phyloP scores from a whole-genome alignment of 331 rosid species.

The Quercus tomentella region DNA sequence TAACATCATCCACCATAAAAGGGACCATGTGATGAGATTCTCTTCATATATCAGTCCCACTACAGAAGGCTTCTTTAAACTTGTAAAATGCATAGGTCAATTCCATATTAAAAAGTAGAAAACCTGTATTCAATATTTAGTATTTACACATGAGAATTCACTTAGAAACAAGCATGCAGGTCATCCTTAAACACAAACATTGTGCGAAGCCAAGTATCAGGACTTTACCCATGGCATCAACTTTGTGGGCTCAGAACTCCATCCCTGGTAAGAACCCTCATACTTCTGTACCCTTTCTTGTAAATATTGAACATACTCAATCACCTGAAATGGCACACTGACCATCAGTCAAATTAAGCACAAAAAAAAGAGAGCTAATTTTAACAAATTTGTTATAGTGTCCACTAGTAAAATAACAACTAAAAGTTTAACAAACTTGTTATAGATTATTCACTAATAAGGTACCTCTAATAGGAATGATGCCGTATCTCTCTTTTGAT shows the following conservation, averaged over 20 bases:
- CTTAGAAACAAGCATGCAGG: background rate
- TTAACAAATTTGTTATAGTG: background rate
- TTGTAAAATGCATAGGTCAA: background rate
- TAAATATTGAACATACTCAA: slow-evolving; percentile 87
- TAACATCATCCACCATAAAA: background rate
- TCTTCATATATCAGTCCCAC: background rate
- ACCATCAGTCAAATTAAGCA: background rate
- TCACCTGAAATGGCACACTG: slow-evolving; percentile 55
- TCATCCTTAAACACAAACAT: background rate
- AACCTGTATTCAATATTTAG: background rate
- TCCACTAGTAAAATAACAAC: background rate
- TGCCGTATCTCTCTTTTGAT: slow-evolving; percentile 95
- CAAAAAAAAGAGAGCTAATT: background rate
- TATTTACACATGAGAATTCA: background rate
- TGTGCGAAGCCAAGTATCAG: slow-evolving; percentile 1
- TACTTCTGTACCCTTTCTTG: slow-evolving; percentile 83
- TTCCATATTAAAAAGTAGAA: background rate
- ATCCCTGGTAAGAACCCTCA: slow-evolving; percentile 86
- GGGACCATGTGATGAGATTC: background rate
- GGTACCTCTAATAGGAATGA: slow-evolving; percentile 91
- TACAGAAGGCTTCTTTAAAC: background rate
- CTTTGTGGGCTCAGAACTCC: slow-evolving; percentile 89
- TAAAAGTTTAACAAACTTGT: background rate
- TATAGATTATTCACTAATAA: background rate
- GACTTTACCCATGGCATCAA: slow-evolving; percentile 90